Evolutionary conservation across 2,329 filamentous ascomycete genomes (phyloP).

Genomic region (Aureobasidium sp.): DNA sequence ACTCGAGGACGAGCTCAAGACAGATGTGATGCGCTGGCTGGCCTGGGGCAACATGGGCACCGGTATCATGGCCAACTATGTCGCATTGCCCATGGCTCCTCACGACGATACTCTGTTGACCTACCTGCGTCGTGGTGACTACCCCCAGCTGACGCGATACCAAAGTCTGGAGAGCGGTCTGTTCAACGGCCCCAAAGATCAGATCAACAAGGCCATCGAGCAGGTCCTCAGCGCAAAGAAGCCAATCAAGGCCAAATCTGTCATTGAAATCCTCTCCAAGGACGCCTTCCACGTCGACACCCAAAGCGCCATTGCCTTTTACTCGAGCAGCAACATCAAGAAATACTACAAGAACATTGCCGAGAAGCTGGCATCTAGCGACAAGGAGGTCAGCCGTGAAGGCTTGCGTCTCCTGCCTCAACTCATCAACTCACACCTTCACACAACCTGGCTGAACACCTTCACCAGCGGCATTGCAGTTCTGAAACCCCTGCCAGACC

Average conservation of each 20-base stretch:
- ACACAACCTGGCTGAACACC: constrained; percentile 73
- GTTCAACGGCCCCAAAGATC: constrained; percentile 60
- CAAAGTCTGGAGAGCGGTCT: constrained; percentile 64
- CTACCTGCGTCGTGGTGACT: constrained; percentile 69
- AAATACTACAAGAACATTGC: constrained; percentile 61
- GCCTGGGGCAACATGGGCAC: constrained; percentile 89
- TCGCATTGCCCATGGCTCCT: constrained; percentile 76
- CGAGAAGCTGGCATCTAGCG: constrained; percentile 47
- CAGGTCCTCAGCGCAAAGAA: constrained; percentile 38
- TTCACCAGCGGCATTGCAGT: constrained; percentile 73
- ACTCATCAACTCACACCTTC: constrained; percentile 79
- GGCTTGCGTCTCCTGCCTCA: constrained; percentile 61
- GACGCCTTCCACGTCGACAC: constrained; percentile 60
- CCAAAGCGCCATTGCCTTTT: constrained; percentile 67
- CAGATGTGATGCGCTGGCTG: constrained; percentile 75
- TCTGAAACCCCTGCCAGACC: constrained; percentile 68
- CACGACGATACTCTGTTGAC: constrained; percentile 65
- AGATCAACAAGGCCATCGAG: constrained; percentile 38
- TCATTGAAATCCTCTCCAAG: constrained; percentile 55
- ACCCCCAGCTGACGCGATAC: constrained; percentile 66
- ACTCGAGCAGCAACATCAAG: constrained; percentile 57
- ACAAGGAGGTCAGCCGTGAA: constrained; percentile 43
- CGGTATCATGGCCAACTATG: constrained; percentile 70
- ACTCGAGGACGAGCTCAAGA: constrained; percentile 56
- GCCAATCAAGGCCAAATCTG: constrained; percentile 54